Percentiles rank a stretch among this genome's conserved stretches.
Conservation (phyloP, 768 basidiomycete genomes). For the Mycena epipterygia region DNA sequence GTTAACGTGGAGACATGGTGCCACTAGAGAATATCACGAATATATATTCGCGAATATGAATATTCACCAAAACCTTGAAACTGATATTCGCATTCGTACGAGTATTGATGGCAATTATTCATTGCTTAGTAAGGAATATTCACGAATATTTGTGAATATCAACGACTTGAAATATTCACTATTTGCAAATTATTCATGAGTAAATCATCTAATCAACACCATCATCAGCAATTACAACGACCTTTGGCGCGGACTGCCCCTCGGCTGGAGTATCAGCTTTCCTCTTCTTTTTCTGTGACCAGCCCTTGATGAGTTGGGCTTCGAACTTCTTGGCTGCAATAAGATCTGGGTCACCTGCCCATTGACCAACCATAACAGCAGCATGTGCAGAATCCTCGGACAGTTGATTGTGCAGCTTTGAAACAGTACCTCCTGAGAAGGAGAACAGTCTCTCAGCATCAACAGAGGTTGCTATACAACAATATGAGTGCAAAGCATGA, state of each 20-base stretch:
- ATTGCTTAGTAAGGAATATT: conserved; percentile 3
- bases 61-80: no score
- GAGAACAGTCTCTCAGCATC: conserved; percentile 10
- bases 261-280: conserved; percentile 2
- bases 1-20: no score
- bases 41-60: no score
- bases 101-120: no score
- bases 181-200: no score
- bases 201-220: neutral
- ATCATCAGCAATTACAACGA: neutral
- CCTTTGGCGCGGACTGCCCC: neutral
- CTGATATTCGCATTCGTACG: no score
- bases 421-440: conserved; percentile 4
- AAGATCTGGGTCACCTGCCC: conserved; percentile 6
- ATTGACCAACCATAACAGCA: conserved; percentile 5
- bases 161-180: neutral
- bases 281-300: conserved; percentile 9
- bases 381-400: conserved; percentile 7
- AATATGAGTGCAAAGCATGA: neutral
- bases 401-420: conserved; percentile 3
- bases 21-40: no score
- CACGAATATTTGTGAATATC: neutral
- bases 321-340: neutral
- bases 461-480: conserved; percentile 4
- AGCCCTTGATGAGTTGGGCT: no score